These are phyloP conservation scores for Kwoniella sp. DNA, from an alignment of 768 basidiomycete species.

Conservation along the genomic window DNA sequence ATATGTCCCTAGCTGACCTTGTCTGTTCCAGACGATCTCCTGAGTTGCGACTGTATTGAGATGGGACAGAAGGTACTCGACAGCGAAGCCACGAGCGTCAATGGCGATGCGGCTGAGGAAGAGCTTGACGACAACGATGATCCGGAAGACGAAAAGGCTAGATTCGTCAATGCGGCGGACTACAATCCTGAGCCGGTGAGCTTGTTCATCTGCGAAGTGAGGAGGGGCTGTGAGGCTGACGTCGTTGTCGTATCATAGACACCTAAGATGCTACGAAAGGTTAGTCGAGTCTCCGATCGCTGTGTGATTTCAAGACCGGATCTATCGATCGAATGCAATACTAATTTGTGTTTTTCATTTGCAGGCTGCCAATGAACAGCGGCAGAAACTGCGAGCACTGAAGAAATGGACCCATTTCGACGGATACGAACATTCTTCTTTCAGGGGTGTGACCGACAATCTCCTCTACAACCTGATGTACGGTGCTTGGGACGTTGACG, in stretches of 20 bases:
- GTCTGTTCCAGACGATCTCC: conserved; percentile 66
- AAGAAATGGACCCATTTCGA: conserved; percentile 55
- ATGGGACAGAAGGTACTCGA: conserved; percentile 7
- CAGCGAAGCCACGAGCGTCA: conserved; percentile 39
- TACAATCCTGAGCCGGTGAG: conserved; percentile 53
- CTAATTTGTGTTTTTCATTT: background rate
- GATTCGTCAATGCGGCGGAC: conserved; percentile 47
- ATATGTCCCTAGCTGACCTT: conserved; percentile 18
- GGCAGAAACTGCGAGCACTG: conserved; percentile 53
- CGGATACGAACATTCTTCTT: conserved; percentile 30
- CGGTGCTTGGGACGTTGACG: conserved; percentile 24
- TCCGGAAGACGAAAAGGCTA: conserved; percentile 32
- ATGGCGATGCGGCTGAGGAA: conserved; percentile 14
- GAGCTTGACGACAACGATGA: conserved; percentile 27
- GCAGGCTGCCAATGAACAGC: conserved; percentile 47
- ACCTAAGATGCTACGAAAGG: conserved; percentile 44
- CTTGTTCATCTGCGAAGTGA: background rate
- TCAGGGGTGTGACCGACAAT: conserved; percentile 35
- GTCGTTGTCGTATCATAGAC: conserved; percentile 23
- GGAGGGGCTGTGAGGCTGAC: conserved; percentile 3
- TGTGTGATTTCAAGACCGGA: background rate
- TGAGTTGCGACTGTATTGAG: conserved; percentile 67
- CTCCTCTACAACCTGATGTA: conserved; percentile 45
- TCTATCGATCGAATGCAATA: background rate
- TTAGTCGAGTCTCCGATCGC: conserved; percentile 19